These are phyloP conservation scores for Rhinocladiella mackenziei DNA, from an alignment of 2,329 filamentous ascomycete species.

Conservation along the genomic window DNA sequence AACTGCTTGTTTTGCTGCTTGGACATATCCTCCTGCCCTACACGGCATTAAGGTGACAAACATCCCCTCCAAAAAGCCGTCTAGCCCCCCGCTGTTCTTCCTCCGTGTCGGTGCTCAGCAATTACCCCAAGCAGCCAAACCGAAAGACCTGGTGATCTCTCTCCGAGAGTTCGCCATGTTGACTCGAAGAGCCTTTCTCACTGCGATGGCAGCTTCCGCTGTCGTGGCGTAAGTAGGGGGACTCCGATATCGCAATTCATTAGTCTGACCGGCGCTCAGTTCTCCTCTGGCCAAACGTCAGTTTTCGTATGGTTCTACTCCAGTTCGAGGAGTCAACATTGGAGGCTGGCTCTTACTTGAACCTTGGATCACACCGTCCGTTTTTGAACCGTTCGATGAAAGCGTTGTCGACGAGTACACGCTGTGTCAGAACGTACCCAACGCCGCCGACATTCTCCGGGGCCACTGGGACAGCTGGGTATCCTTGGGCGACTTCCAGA, in stretches of 20 bases:
- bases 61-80: neutral
- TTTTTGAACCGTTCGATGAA: constrained; percentile 50
- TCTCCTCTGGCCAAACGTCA: constrained; percentile 22
- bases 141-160: neutral
- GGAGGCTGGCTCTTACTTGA: constrained; percentile 63
- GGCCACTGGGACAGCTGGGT: constrained; percentile 60
- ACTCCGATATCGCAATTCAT: no score
- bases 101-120: neutral
- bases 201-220: constrained; percentile 17
- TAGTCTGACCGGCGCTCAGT: constrained; percentile 9
- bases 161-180: constrained; percentile 4
- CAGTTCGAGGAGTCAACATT: constrained; percentile 56
- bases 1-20: constrained; percentile 1
- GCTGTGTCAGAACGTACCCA: constrained; percentile 48
- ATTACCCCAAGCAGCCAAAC: neutral
- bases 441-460: constrained; percentile 47
- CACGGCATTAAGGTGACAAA: constrained; percentile 3
- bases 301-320: constrained; percentile 23
- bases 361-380: constrained; percentile 61
- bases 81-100: neutral
- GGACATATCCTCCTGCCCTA: neutral
- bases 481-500: constrained; percentile 52
- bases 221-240: constrained; percentile 24
- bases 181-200: constrained; percentile 15
- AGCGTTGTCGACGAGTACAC: constrained; percentile 56